These are phyloP conservation scores for Candida jianshihensis DNA, from an alignment of 805 yeast species.

Conservation along the genomic window DNA sequence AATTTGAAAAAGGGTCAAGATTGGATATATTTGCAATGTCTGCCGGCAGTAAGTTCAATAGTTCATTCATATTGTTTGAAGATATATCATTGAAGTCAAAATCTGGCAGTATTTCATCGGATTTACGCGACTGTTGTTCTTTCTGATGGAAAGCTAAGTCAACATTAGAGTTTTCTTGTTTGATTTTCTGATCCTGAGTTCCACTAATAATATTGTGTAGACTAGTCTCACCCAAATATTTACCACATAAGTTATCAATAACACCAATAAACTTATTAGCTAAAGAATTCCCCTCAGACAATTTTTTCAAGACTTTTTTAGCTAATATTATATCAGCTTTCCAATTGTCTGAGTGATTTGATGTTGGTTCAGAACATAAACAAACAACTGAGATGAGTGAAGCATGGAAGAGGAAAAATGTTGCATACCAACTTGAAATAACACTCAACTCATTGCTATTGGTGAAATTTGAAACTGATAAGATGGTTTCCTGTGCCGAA, in stretches of 20 bases:
- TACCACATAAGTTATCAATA: conserved; percentile 36
- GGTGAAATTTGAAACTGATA: conserved; percentile 37
- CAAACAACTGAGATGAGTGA: conserved; percentile 51
- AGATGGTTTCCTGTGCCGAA: conserved; percentile 46
- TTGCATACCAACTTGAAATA: conserved; percentile 55
- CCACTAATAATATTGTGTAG: conserved; percentile 4
- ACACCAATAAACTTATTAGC: conserved; percentile 39
- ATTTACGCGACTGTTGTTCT: not conserved
- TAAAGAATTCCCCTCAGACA: conserved; percentile 36
- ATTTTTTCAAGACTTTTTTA: conserved; percentile 29
- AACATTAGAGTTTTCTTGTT: not conserved
- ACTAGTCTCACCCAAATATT: conserved; percentile 18
- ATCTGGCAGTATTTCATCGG: conserved; percentile 14
- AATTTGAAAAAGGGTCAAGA: not conserved
- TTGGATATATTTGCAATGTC: conserved; percentile 11
- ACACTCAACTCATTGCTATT: conserved; percentile 32
- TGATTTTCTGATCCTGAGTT: not conserved
- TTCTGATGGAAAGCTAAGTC: not conserved
- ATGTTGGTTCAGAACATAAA: conserved; percentile 41
- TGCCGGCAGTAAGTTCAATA: conserved; percentile 18
- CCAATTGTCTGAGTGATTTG: conserved; percentile 40
- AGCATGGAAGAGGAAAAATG: conserved; percentile 59
- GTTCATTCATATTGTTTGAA: conserved; percentile 14
- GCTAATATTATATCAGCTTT: conserved; percentile 34
- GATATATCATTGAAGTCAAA: conserved; percentile 22